Conservation (phyloP, 2,329 filamentous ascomycete genomes). For the Monosporascus sp. region DNA sequence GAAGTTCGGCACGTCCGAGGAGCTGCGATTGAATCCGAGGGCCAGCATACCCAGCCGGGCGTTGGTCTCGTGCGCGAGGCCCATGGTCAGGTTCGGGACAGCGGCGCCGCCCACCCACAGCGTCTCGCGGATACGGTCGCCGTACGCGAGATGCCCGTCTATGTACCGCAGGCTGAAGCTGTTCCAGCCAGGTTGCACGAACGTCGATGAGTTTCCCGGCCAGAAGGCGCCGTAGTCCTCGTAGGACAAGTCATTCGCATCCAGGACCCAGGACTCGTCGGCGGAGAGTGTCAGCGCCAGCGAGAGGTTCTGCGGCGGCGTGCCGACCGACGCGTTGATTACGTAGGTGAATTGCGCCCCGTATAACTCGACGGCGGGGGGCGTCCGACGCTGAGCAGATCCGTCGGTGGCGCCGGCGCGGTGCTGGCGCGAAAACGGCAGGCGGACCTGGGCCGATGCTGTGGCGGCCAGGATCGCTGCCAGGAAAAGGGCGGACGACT, state of each 20-base stretch:
- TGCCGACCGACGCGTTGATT: slow-evolving; percentile 7
- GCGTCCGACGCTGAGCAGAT: background rate
- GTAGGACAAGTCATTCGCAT: slow-evolving; percentile 6
- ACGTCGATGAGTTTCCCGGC: slow-evolving; percentile 15
- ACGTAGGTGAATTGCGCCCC: slow-evolving; percentile 2
- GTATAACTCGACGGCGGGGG: slow-evolving; percentile 1
- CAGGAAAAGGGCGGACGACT: slow-evolving; percentile 8
- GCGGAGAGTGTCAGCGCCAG: slow-evolving; percentile 19
- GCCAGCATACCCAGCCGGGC: slow-evolving; percentile 22
- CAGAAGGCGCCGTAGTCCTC: slow-evolving; percentile 20
- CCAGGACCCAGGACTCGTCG: slow-evolving; percentile 24
- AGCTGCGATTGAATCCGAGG: slow-evolving; percentile 21
- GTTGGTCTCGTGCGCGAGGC: slow-evolving; percentile 13
- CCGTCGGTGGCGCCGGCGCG: background rate
- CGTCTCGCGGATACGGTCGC: slow-evolving; percentile 23
- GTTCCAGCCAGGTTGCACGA: slow-evolving; percentile 4
- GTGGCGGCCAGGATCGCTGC: background rate
- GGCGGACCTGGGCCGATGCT: slow-evolving; percentile 2
- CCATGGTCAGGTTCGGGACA: slow-evolving; percentile 24
- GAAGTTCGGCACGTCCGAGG: slow-evolving; percentile 10
- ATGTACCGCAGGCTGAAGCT: slow-evolving; percentile 6
- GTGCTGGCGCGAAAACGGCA: slow-evolving; percentile 6
- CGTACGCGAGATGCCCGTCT: slow-evolving; percentile 11
- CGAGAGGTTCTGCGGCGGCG: slow-evolving; percentile 23
- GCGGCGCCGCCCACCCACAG: slow-evolving; percentile 18